These are phyloP conservation scores for Metschnikowia bowlesiae DNA, from an alignment of 805 yeast species.

Conservation along the genomic window DNA sequence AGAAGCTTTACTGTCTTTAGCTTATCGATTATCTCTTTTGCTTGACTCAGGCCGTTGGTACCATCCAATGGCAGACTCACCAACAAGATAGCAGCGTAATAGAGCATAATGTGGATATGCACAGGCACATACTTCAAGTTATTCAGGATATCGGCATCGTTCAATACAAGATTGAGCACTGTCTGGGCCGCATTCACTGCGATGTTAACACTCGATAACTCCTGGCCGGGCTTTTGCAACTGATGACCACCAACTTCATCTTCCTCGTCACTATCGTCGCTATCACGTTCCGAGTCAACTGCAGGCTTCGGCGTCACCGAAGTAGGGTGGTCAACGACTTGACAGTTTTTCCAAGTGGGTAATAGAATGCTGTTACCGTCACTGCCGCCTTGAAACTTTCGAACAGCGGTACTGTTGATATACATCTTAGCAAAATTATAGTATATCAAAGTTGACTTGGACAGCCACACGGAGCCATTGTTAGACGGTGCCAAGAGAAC, in stretches of 20 bases:
- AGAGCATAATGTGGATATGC: constrained; percentile 69
- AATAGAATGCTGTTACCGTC: constrained; percentile 22
- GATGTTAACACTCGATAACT: constrained; percentile 39
- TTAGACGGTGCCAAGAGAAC: constrained; percentile 58
- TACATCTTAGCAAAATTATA: constrained; percentile 76
- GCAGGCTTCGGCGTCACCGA: background rate
- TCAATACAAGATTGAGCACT: constrained; percentile 53
- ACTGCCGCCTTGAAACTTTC: constrained; percentile 34
- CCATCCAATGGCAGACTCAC: constrained; percentile 42
- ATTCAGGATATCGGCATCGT: constrained; percentile 53
- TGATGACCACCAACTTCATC: constrained; percentile 20
- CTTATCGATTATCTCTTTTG: constrained; percentile 29
- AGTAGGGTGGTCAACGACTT: background rate
- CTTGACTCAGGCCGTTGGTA: constrained; percentile 14
- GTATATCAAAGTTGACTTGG: constrained; percentile 64
- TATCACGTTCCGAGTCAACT: constrained; percentile 7
- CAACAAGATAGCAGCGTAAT: constrained; percentile 58
- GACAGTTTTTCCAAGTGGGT: constrained; percentile 30
- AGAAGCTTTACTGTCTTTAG: constrained; percentile 42
- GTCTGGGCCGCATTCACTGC: constrained; percentile 63
- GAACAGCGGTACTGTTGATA: constrained; percentile 51
- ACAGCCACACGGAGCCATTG: constrained; percentile 57
- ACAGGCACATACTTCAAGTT: constrained; percentile 62
- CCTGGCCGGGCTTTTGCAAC: constrained; percentile 25
- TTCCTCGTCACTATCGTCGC: constrained; percentile 16